These are phyloP conservation scores for Suillus subluteus DNA, from an alignment of 768 basidiomycete genomes.

Conservation along the genomic window DNA sequence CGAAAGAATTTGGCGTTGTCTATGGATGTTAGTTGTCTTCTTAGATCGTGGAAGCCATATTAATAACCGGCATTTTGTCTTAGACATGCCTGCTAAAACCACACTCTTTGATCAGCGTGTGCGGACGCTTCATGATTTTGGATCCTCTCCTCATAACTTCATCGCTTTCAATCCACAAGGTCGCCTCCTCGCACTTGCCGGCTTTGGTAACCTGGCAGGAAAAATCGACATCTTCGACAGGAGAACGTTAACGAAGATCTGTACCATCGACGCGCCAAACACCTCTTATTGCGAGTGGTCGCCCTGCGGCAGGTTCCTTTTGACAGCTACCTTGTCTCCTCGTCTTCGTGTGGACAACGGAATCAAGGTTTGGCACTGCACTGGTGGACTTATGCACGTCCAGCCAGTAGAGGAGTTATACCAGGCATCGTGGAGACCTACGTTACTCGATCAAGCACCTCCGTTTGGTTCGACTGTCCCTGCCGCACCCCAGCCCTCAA, in stretches of 20 bases:
- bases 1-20: slow-evolving; percentile 94
- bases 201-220: slow-evolving; percentile 96
- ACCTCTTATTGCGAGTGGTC: slow-evolving; percentile 96
- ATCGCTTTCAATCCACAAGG: slow-evolving; percentile 95
- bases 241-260: slow-evolving; percentile 78
- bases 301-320: slow-evolving; percentile 87
- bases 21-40: slow-evolving; percentile 81
- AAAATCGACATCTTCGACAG: slow-evolving; percentile 93
- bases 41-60: background rate
- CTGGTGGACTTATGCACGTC: slow-evolving; percentile 83
- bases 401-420: slow-evolving; percentile 89
- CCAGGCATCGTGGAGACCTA: slow-evolving; percentile 84
- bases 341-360: slow-evolving; percentile 97
- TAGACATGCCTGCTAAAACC: slow-evolving; percentile 95
- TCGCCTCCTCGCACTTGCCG: slow-evolving; percentile 83
- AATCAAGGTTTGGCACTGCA: slow-evolving; percentile 94
- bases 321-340: slow-evolving; percentile 96
- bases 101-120: slow-evolving; percentile 92
- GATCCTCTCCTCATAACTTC: slow-evolving; percentile 87
- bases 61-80: slow-evolving; percentile 6
- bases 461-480: slow-evolving; percentile 72
- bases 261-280: slow-evolving; percentile 86
- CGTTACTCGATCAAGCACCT: slow-evolving; percentile 63
- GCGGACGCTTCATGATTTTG: slow-evolving; percentile 88
- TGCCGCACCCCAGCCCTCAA: slow-evolving; percentile 64